These are phyloP conservation scores for Evansstolkia leycettana DNA, from an alignment of 495 filamentous ascomycete genomes.

Conservation along the genomic window DNA sequence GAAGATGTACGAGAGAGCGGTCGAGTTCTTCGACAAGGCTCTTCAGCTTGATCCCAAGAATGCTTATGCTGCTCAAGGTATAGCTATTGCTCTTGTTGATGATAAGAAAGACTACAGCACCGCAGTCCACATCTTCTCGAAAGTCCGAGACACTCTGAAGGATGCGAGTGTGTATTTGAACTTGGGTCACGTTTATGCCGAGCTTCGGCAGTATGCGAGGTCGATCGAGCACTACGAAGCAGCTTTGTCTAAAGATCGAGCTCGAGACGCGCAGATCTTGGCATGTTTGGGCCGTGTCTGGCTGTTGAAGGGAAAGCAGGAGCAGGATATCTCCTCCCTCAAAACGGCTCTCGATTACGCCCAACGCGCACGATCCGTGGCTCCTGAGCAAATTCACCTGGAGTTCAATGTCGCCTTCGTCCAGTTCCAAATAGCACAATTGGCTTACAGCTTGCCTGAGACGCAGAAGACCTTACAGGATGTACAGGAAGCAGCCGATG, in stretches of 20 bases:
- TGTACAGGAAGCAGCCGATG: constrained; percentile 61
- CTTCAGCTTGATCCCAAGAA: constrained; percentile 85
- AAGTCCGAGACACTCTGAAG: constrained; percentile 76
- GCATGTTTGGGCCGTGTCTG: constrained; percentile 92
- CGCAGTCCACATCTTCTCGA: constrained; percentile 76
- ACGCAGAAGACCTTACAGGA: constrained; percentile 66
- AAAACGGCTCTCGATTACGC: constrained; percentile 81
- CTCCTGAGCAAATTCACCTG: constrained; percentile 76
- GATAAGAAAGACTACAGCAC: constrained; percentile 75
- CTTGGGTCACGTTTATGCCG: constrained; percentile 81
- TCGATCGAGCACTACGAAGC: constrained; percentile 87
- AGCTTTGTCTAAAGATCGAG: constrained; percentile 72
- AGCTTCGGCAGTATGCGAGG: constrained; percentile 75
- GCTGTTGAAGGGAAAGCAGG: constrained; percentile 72
- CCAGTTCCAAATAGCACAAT: constrained; percentile 79
- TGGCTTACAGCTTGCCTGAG: constrained; percentile 63
- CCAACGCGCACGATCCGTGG: constrained; percentile 64
- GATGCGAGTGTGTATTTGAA: constrained; percentile 83
- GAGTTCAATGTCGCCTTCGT: constrained; percentile 98
- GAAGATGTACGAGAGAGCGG: constrained; percentile 74
- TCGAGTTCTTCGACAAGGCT: constrained; percentile 98
- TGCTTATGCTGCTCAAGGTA: constrained; percentile 89
- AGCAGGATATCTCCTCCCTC: constrained; percentile 67
- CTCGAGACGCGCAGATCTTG: constrained; percentile 67
- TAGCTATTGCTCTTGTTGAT: constrained; percentile 86